Base-by-base conservation (phyloP, 2,329 filamentous ascomycete species). In the Dothiorella sarmentorum region DNA sequence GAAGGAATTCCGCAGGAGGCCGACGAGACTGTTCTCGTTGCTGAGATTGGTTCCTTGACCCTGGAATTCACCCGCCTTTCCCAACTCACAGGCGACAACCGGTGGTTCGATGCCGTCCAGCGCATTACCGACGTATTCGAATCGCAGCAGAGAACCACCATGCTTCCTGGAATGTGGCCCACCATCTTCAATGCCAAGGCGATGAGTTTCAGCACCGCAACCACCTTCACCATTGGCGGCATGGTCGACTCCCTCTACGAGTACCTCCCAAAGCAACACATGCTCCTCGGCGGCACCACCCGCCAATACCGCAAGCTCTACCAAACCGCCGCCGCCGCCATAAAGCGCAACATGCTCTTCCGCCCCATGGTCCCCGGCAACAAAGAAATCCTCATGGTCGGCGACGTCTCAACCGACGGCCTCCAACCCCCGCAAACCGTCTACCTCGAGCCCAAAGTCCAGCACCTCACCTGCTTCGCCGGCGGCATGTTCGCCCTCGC, bases 401-500 rank as follows among this genome's bases (percentile, higher is more conserved):
- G 71, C 20, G 73, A 76, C 42, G 72, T 77, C 2, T 61, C 60
- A 22, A 59, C 63, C 0, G 45, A 60, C 27, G 56, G 60, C 64
- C 67, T 35, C 61, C 60, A 10, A 53, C 62, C 3, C 26, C 29
- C n/a, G 56, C 66, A 4, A 62, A 59, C 10, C 6, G 71, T 6
- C 18, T 44, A 4, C 38, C 47, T 59, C 10, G 57, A 53, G 38
- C 47, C 57, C 31, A 45, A 55, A 20, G 45, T 27, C 40, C 75
- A 77, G 55, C 77, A 81, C 64, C 68, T 79, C 11, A 76, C 75
- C 26, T 86, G 84, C 71, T 86, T 84, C 65, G 76, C 80, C 0
- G 84, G 84, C n/a, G 84, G 83, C 53, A 86, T 85, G 83, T 81
- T 85, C 61, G 83, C 79, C 0, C 68, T 86, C 0, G 84, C 82